phyloP scores from a whole-genome alignment of 208 protist genomes.

The Crithidia mellificae region DNA sequence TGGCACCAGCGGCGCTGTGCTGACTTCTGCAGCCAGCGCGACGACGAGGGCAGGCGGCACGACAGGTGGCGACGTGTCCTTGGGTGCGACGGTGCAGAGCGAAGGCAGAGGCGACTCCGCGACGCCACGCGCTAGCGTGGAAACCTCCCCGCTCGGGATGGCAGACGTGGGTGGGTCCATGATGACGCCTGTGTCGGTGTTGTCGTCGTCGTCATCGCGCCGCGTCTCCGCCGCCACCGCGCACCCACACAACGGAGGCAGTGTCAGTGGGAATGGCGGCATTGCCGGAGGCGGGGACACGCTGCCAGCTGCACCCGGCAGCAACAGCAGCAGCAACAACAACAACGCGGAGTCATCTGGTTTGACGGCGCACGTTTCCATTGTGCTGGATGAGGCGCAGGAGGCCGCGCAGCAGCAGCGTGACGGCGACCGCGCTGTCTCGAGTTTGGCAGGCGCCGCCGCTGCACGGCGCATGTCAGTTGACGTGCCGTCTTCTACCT shows the following conservation, averaged over 20 bases:
- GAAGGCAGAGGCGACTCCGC: neutral
- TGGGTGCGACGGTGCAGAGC: neutral
- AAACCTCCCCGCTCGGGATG: neutral
- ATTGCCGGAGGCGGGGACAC: no score
- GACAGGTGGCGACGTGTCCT: no score
- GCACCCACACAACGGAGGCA: neutral
- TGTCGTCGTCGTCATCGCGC: conserved; percentile 1
- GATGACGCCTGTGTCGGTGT: conserved; percentile 1
- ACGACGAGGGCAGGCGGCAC: no score
- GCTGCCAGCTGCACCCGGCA: neutral
- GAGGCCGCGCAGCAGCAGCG: conserved; percentile 2
- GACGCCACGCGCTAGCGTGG: conserved; percentile 1
- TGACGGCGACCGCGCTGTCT: neutral
- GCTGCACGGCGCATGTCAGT: neutral
- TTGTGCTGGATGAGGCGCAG: conserved; percentile 21
- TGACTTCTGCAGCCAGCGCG: neutral
- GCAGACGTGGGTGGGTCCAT: neutral
- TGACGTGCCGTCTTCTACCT: neutral
- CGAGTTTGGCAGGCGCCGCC: neutral
- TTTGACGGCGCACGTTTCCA: conserved; percentile 7
- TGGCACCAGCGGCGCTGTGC: no score
- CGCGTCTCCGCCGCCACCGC: neutral
- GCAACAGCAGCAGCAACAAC: no score
- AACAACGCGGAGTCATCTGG: neutral
- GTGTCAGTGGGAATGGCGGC: no score